Evolutionary conservation across 1,284 basidiomycete species (phyloP).

Genomic region (Sanghuangporus weigelae): DNA sequence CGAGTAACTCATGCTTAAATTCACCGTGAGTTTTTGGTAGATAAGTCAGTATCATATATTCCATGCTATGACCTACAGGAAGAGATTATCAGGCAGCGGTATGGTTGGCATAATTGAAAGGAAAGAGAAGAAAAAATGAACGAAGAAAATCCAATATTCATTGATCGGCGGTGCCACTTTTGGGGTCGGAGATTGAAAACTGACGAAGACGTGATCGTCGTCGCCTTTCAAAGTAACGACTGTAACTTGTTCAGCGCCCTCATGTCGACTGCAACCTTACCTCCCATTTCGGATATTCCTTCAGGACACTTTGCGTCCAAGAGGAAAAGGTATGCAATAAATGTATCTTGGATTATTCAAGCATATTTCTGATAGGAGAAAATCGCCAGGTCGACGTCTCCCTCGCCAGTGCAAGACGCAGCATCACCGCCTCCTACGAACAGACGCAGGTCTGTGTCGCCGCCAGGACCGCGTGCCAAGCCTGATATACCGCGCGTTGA

Average conservation of each 20-base stretch:
- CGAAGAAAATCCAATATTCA: neutral
- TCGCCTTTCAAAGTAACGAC: neutral
- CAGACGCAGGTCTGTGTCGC: constrained; percentile 61
- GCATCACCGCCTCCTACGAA: constrained; percentile 58
- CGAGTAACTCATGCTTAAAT: too few relatives aligned
- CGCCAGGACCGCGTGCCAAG: constrained; percentile 31
- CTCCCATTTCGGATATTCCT: constrained; percentile 31
- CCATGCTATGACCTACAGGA: too few relatives aligned
- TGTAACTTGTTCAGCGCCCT: constrained; percentile 19
- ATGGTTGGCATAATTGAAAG: too few relatives aligned
- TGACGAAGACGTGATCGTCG: neutral
- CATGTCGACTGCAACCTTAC: constrained; percentile 44
- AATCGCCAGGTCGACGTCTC: constrained; percentile 49
- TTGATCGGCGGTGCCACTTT: neutral
- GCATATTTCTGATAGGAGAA: constrained; percentile 7
- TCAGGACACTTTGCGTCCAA: constrained; percentile 35
- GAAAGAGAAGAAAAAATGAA: neutral
- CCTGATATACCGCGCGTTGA: constrained; percentile 53
- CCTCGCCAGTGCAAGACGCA: constrained; percentile 41
- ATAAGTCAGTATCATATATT: too few relatives aligned
- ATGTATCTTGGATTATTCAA: neutral
- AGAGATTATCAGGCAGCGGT: too few relatives aligned
- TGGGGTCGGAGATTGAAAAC: constrained; percentile 4
- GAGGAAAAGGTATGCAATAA: constrained; percentile 47
- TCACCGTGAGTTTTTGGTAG: too few relatives aligned